phyloP scores from a whole-genome alignment of 495 filamentous ascomycete species.

The Hypoxylon cercidicola region DNA sequence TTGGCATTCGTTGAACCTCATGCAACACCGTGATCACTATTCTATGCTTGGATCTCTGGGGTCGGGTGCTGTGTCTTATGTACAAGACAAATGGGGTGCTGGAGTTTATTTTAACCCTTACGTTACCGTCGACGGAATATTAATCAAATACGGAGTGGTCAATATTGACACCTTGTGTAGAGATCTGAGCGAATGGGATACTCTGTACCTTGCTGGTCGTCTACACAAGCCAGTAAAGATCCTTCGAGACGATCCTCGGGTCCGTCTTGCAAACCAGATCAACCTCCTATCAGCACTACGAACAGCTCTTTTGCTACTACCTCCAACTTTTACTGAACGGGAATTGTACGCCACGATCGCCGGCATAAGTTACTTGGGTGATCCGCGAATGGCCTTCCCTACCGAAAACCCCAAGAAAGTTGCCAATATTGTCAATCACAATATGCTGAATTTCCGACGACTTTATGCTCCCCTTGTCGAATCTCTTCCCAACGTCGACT shows the following conservation, averaged over 20 bases:
- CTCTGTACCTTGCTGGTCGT: conserved; percentile 91
- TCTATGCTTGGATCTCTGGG: conserved; percentile 85
- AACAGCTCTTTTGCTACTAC: conserved; percentile 86
- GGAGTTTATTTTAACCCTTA: conserved; percentile 98
- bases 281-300: conserved; percentile 92
- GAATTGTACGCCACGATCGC: conserved; percentile 90
- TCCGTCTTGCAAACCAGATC: conserved; percentile 92
- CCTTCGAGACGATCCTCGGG: conserved; percentile 87
- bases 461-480: conserved; percentile 90
- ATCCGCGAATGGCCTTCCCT: conserved; percentile 88
- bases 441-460: conserved; percentile 89
- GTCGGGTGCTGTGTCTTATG: conserved; percentile 79
- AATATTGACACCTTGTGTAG: conserved; percentile 86
- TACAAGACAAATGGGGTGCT: conserved; percentile 90
- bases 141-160: conserved; percentile 98
- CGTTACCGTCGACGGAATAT: conserved; percentile 91
- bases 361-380: conserved; percentile 91
- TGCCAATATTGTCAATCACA: conserved; percentile 88
- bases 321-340: conserved; percentile 83
- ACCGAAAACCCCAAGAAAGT: conserved; percentile 95
- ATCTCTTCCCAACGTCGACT: conserved; percentile 86
- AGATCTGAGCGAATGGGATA: conserved; percentile 90
- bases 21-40: conserved; percentile 91
- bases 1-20: conserved; percentile 93
- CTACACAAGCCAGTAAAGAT: conserved; percentile 99